Conservation (phyloP, 164 flowering plant species). For the Aristolochia californica region DNA sequence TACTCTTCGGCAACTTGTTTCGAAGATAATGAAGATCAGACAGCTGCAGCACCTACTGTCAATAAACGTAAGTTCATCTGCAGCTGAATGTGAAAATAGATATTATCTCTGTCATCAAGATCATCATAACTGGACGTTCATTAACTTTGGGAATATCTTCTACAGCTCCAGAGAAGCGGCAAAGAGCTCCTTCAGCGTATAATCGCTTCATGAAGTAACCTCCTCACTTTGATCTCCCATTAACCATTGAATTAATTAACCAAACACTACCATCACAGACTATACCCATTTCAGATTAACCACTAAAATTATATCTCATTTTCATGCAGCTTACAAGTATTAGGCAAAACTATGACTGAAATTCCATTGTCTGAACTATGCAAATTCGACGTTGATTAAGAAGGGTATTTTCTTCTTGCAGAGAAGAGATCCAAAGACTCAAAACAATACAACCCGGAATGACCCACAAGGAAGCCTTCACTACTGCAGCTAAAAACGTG, state of each 20-base stretch:
- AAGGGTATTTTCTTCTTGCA: conserved; percentile 15
- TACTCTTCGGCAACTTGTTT: conserved; percentile 23
- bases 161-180: conserved; percentile 85
- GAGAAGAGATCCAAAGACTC: conserved; percentile 89
- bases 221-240: neutral
- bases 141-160: conserved; percentile 2
- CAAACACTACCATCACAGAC: no score
- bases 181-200: conserved; percentile 83
- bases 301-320: no score
- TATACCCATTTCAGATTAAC: no score
- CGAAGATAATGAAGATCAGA: conserved; percentile 34
- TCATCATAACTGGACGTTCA: neutral
- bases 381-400: no score
- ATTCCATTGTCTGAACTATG: no score
- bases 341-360: no score
- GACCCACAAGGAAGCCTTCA: conserved; percentile 89
- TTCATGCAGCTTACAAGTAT: no score
- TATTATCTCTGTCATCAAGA: neutral
- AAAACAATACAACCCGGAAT: conserved; percentile 63
- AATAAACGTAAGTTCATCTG: conserved; percentile 43
- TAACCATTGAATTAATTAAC: neutral
- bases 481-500: conserved; percentile 91
- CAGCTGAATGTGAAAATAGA: neutral
- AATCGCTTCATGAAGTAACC: conserved; percentile 78
- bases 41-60: conserved; percentile 20